Evolutionary conservation across 2,329 filamentous ascomycete genomes (phyloP), one percentile per base, ranked within the genome.

Genomic region (Talaromyces sp.): DNA sequence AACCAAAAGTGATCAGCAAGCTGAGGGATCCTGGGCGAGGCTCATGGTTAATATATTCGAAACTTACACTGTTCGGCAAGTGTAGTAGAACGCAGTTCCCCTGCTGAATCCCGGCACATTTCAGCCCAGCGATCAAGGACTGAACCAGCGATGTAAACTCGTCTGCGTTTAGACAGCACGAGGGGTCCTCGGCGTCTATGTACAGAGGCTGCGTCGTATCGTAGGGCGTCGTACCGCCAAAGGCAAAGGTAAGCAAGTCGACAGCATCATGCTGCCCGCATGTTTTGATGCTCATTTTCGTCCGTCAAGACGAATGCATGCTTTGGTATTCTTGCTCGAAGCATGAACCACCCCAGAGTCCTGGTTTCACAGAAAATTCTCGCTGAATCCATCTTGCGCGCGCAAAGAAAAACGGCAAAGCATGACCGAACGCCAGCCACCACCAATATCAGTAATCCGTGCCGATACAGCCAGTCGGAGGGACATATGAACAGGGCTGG

Each of bases 71-170:
- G 59, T 79, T 78, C 43, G 72, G 74, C 59, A 75, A 58, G 64
- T 77, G 74, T 51, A 79, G 67, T 64, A 76, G 66, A n/a, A 79
- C 76, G 67, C 74, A 78, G 54, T 78, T 77, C 17, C 77, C 76
- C 6, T 68, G 66, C 59, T 73, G 67, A 58, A 79, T 66, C 58
- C 73, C 69, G 59, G 72, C 67, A 10, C 71, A 69, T 58, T 74
- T 73, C 24, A 78, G 67, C 6, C 77, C 76, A 24, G 73, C 71
- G 61, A 75, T 73, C 54, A 78, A 62, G 13, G 72, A 71, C 46
- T 71, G 70, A 38, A 77, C 73, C 17, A 73, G 65, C 10, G 64
- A 64, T 38, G 63, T 67, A 41, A 77, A 73, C 61, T 75, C 71
- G 4, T 62, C 56, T 14, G 69, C 73, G 31, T 70, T 75, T 14